Base-by-base conservation (phyloP, 2,329 filamentous ascomycete genomes). In the Cladosporium velox region DNA sequence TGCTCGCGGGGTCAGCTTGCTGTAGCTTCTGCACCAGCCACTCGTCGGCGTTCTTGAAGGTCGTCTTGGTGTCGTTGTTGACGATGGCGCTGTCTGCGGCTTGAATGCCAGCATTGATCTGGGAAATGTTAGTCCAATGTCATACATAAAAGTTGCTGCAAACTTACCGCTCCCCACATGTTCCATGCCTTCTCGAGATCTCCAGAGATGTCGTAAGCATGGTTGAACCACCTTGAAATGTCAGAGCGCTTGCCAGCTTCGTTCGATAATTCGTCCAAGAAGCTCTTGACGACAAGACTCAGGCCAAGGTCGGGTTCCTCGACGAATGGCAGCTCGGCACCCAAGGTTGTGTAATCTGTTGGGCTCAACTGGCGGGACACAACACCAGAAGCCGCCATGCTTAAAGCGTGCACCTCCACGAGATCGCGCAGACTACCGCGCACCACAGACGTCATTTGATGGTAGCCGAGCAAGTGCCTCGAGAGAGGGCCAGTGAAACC, bases 401-500 rank as follows among this genome's bases (percentile, higher is more conserved):
- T 90, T 6, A 89, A 89, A 24, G 93, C 83, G 69, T 94, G 87
- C 51, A 92, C 90, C 79, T 99, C 95, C 15, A 95, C 81, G 41
- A 98, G 80, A 76, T 96, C 93, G 58, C 95, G 88, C 69, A 96
- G 84, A 38, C 89, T 88, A 69, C 90, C 87, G 47, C 93, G 90
- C 28, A 97, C 89, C 49, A 91, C 88, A 2, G 90, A 90, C 49
- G 92, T 88, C 66, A 98, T 84, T 1, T 92, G 93, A 67, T 92
- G 91, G 82, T 93, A 99, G 30, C 88, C 89, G 51, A 99, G 84
- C 62, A 97, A 84, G 71, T 94, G 93, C 78, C 95, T 90, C 82
- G 93, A 97, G 1, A 99, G 85, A 1, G 95, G 94, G 0, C 95
- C 95, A 1, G 94, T 97, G 79, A 97, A 99, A 34, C 95, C 95